These are phyloP conservation scores for Sphaerosporella brunnea DNA, from an alignment of 495 filamentous ascomycete species.

Conservation along the genomic window DNA sequence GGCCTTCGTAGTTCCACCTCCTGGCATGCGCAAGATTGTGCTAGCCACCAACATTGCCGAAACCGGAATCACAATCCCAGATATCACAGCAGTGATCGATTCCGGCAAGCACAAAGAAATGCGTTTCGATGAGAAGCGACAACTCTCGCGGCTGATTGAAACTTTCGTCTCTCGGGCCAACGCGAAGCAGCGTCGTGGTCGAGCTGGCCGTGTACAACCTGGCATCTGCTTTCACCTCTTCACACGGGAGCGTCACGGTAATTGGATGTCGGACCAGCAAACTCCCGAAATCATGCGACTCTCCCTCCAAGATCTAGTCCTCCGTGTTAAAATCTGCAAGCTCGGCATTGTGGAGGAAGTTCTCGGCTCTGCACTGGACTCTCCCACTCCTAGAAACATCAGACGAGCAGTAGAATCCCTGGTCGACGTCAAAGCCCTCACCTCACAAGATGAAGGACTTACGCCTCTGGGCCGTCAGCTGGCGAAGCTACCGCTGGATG, in stretches of 20 bases:
- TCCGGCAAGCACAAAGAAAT: constrained; percentile 93
- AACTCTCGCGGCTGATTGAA: constrained; percentile 75
- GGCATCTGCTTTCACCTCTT: constrained; percentile 93
- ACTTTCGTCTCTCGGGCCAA: constrained; percentile 88
- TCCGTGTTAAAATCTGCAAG: constrained; percentile 95
- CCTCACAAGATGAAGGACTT: constrained; percentile 55
- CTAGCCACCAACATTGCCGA: constrained; percentile 94
- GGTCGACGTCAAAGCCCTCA: constrained; percentile 83
- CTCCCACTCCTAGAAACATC: constrained; percentile 78
- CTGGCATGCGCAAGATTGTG: constrained; percentile 72
- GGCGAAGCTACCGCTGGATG: constrained; percentile 75
- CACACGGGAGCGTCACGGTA: constrained; percentile 69
- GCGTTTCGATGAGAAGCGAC: constrained; percentile 79
- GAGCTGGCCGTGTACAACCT: constrained; percentile 89
- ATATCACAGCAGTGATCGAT: constrained; percentile 89
- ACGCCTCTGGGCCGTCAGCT: constrained; percentile 74
- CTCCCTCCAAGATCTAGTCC: constrained; percentile 79
- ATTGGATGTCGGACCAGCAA: constrained; percentile 66
- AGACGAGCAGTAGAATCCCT: constrained; percentile 78
- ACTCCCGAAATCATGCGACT: constrained; percentile 89
- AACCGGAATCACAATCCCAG: constrained; percentile 92
- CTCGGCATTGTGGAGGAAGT: constrained; percentile 81
- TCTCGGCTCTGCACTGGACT: constrained; percentile 73
- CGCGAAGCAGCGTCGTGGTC: constrained; percentile 79
- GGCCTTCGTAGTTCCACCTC: constrained; percentile 69